Conservation (phyloP, 2,329 filamentous ascomycete species). For the Pestalotiopsis fici region DNA sequence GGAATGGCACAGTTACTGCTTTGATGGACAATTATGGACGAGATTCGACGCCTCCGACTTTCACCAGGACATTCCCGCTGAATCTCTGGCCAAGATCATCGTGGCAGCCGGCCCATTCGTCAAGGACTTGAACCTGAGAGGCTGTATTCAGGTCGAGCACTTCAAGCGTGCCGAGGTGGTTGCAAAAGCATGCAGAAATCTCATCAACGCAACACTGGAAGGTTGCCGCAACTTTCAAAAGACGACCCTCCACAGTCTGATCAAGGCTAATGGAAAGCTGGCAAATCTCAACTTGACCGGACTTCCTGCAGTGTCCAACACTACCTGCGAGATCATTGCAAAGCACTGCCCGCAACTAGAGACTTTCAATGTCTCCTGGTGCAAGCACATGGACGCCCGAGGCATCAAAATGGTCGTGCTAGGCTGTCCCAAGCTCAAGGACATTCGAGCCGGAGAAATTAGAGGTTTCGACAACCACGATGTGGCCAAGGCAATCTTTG, state of each 20-base stretch:
- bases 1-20: slow-evolving; percentile 79
- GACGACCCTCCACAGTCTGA: slow-evolving; percentile 75
- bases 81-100: slow-evolving; percentile 83
- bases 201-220: slow-evolving; percentile 85
- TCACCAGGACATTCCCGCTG: slow-evolving; percentile 83
- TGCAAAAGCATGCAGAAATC: slow-evolving; percentile 81
- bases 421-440: slow-evolving; percentile 71
- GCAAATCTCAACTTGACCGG: slow-evolving; percentile 87
- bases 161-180: slow-evolving; percentile 77
- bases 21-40: slow-evolving; percentile 93
- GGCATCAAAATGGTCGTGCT: slow-evolving; percentile 74
- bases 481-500: slow-evolving; percentile 74
- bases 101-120: slow-evolving; percentile 85
- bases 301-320: slow-evolving; percentile 76
- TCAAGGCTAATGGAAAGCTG: slow-evolving; percentile 73
- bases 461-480: slow-evolving; percentile 74
- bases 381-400: slow-evolving; percentile 77
- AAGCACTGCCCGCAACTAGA: slow-evolving; percentile 81
- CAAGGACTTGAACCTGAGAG: slow-evolving; percentile 84
- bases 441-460: slow-evolving; percentile 82
- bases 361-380: slow-evolving; percentile 90
- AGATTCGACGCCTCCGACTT: slow-evolving; percentile 82
- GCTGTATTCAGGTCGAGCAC: slow-evolving; percentile 86
- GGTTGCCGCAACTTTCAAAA: slow-evolving; percentile 84
- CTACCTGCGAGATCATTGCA: slow-evolving; percentile 83